phyloP scores from a whole-genome alignment of 2,329 filamentous ascomycete genomes.

The Pseudohalonectria lignicola region DNA sequence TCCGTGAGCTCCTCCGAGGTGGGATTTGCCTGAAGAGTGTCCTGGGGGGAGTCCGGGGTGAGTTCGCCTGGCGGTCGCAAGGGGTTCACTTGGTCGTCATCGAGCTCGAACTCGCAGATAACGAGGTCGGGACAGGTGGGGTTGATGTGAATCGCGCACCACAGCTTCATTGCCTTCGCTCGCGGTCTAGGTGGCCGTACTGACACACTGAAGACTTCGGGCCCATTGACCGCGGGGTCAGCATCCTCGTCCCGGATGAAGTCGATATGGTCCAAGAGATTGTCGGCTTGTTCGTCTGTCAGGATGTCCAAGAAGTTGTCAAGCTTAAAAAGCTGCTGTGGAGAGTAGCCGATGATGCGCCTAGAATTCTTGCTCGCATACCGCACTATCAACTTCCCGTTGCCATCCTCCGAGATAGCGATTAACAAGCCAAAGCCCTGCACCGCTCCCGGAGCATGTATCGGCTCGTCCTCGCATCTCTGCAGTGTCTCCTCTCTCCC shows the following conservation, averaged over 20 bases:
- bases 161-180: slow-evolving; percentile 55
- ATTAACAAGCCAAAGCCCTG: slow-evolving; percentile 73
- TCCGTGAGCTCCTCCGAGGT: slow-evolving; percentile 64
- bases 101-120: slow-evolving; percentile 81
- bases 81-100: slow-evolving; percentile 62
- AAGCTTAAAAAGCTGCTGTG: slow-evolving; percentile 62
- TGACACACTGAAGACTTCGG: slow-evolving; percentile 75
- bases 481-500: slow-evolving; percentile 65
- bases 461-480: slow-evolving; percentile 82
- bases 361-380: slow-evolving; percentile 75
- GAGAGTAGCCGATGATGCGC: slow-evolving; percentile 64
- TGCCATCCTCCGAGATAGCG: slow-evolving; percentile 58
- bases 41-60: slow-evolving; percentile 54
- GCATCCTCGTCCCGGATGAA: slow-evolving; percentile 77
- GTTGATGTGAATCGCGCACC: slow-evolving; percentile 79
- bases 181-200: slow-evolving; percentile 47
- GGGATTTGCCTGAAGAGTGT: slow-evolving; percentile 63
- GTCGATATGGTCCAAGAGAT: slow-evolving; percentile 74
- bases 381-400: slow-evolving; percentile 58
- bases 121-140: slow-evolving; percentile 57
- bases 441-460: slow-evolving; percentile 73
- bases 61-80: slow-evolving; percentile 50
- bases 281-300: slow-evolving; percentile 73
- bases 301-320: slow-evolving; percentile 74
- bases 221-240: slow-evolving; percentile 64